Percentiles rank a stretch among this genome's conserved stretches.
phyloP scores from a whole-genome alignment of 73 alveolate species.

The Tetrahymena malaccensis region DNA sequence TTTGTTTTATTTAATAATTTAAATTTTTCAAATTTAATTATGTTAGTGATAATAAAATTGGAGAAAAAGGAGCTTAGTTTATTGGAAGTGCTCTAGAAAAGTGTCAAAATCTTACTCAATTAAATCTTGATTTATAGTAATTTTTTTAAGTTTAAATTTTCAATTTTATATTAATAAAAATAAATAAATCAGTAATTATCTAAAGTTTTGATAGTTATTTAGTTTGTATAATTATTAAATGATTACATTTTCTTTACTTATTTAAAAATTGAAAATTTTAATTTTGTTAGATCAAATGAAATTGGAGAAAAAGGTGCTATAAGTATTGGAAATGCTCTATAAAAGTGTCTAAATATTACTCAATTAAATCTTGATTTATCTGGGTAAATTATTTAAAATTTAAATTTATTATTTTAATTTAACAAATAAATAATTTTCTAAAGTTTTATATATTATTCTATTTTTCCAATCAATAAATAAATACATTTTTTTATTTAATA shows the following conservation, averaged over 20 bases:
- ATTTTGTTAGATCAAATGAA: not conserved
- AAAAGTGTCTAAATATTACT: not conserved
- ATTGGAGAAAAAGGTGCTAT: not conserved
- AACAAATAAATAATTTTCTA: too few relatives aligned
- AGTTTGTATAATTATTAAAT: not conserved
- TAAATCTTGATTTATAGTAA: not conserved
- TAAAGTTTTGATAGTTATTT: too few relatives aligned
- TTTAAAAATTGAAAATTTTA: too few relatives aligned
- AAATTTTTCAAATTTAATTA: too few relatives aligned
- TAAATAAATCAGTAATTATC: not conserved
- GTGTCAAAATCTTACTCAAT: not conserved
- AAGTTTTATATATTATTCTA: not conserved
- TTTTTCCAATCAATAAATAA: too few relatives aligned
- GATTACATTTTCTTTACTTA: not conserved
- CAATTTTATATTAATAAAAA: too few relatives aligned
- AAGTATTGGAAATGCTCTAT: not conserved
- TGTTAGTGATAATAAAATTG: not conserved
- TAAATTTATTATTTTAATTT: too few relatives aligned
- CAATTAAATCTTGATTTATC: not conserved
- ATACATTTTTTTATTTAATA: too few relatives aligned
- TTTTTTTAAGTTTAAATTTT: too few relatives aligned
- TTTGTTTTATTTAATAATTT: too few relatives aligned
- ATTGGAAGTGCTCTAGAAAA: too few relatives aligned
- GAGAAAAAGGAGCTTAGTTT: not conserved
- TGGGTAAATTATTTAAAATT: not conserved